Base-by-base conservation (phyloP, 148 eudicot genomes). In the Heliosperma pusillum region DNA sequence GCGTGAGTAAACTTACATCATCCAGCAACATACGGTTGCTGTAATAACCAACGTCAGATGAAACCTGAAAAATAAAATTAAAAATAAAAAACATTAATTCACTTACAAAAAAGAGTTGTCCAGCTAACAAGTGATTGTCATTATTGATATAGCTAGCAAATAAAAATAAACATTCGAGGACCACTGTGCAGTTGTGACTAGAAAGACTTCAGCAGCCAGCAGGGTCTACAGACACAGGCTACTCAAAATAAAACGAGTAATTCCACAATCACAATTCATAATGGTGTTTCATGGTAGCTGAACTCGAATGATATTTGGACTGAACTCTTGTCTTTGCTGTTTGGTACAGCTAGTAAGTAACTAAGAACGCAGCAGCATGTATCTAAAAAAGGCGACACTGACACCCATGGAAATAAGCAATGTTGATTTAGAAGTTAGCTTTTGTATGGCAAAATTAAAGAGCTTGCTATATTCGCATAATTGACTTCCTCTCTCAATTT, bases 11-110 rank as follows among this genome's bases (percentile, higher is more conserved):
- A 86, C 98, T 91, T 86, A 94, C 98, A 94, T 94, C 98, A 94
- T 88, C 97, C 98, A 94, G 73, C 97, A 91, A 80, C 97, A 94
- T 26, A 90, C 97, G 40, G 89, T 87, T 15, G 98, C 98, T 27
- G 98, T 91, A 59, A 86, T 77, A 66, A 94, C 78, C 88, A 91
- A 81, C 60, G 98, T 94, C 33, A 89, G 67, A 76, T 91, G 98
- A 70, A 94, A 78, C 92, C 98, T 94, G 93, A 85, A 90, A 66
- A 73, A 69, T 1, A 33, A 33, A 72, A n/a, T n/a, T n/a, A n/a
- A 75, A 40, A 21, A 33, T 33, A 33, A 33, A 76, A 40, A 21
- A 22, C 29, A 45, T 61, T 70, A 10, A 69, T 58, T 72, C 77
- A 80, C 7, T 15, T 69, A 21, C 24, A 69, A 47, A 69, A 42